These are phyloP conservation scores for Wallacemonas collosoma DNA, from an alignment of 208 protist species.

Conservation along the genomic window DNA sequence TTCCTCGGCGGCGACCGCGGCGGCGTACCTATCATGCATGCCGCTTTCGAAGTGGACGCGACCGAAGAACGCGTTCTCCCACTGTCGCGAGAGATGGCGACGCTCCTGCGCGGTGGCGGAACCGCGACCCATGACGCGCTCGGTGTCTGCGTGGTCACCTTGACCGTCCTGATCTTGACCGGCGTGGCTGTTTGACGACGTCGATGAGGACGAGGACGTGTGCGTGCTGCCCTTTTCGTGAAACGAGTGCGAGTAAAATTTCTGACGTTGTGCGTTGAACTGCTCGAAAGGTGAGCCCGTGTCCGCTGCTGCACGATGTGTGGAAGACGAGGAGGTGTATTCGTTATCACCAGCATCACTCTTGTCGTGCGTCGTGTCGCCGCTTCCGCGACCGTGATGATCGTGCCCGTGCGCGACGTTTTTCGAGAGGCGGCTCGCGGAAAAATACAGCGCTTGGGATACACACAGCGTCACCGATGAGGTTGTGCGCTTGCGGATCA, in stretches of 20 bases:
- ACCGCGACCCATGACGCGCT: constrained; percentile 25
- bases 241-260: constrained; percentile 52
- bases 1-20: constrained; percentile 59
- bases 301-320: neutral
- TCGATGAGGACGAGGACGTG: constrained; percentile 20
- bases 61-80: constrained; percentile 90
- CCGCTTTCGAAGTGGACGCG: constrained; percentile 78
- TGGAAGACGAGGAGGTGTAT: constrained; percentile 7
- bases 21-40: constrained; percentile 75
- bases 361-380: neutral
- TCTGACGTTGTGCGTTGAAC: constrained; percentile 37
- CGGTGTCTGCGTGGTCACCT: constrained; percentile 18
- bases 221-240: constrained; percentile 41
- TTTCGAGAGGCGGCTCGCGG: neutral
- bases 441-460: neutral
- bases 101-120: constrained; percentile 67
- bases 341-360: neutral
- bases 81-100: constrained; percentile 51
- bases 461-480: neutral
- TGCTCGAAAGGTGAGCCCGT: constrained; percentile 26
- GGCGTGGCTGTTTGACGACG: neutral
- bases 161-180: neutral
- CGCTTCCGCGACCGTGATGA: neutral
- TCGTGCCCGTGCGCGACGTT: neutral
- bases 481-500: neutral